Evolutionary conservation across 176 grass and related monocot species (phyloP).

Genomic region (Carex scoparia): DNA sequence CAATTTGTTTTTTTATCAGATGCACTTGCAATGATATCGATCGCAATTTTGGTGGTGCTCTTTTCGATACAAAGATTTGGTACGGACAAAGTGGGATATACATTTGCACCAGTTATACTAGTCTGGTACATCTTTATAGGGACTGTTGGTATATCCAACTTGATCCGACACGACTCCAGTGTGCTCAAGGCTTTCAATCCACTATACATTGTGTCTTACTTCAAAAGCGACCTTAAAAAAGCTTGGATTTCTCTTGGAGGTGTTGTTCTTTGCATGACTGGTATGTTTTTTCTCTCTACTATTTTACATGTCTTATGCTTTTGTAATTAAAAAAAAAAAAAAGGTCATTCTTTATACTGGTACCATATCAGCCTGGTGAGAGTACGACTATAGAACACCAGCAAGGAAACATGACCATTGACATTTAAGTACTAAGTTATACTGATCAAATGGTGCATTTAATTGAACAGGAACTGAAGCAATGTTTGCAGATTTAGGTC

Average conservation of each 20-base stretch:
- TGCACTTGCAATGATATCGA: constrained; percentile 48
- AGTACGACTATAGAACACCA: background rate
- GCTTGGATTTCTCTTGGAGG: constrained; percentile 79
- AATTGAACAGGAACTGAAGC: constrained; percentile 62
- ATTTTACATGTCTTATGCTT: background rate
- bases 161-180: constrained; percentile 38
- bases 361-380: background rate
- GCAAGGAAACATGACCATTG: background rate
- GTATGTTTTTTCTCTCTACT: constrained; percentile 18
- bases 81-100: constrained; percentile 81
- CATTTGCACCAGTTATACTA: constrained; percentile 65
- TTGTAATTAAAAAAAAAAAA: background rate
- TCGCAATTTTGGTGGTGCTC: constrained; percentile 58
- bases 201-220: constrained; percentile 56
- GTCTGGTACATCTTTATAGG: constrained; percentile 66
- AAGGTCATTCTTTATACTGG: background rate
- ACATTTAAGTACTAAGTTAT: background rate
- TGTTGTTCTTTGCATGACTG: constrained; percentile 64
- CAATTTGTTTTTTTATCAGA: constrained; percentile 36
- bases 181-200: constrained; percentile 69
- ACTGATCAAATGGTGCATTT: background rate
- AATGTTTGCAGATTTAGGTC: constrained; percentile 79
- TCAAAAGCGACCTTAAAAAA: constrained; percentile 48
- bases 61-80: constrained; percentile 70
- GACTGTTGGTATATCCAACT: constrained; percentile 52